Conservation (phyloP, 2,329 filamentous ascomycete species). For the Fusarium sp. region DNA sequence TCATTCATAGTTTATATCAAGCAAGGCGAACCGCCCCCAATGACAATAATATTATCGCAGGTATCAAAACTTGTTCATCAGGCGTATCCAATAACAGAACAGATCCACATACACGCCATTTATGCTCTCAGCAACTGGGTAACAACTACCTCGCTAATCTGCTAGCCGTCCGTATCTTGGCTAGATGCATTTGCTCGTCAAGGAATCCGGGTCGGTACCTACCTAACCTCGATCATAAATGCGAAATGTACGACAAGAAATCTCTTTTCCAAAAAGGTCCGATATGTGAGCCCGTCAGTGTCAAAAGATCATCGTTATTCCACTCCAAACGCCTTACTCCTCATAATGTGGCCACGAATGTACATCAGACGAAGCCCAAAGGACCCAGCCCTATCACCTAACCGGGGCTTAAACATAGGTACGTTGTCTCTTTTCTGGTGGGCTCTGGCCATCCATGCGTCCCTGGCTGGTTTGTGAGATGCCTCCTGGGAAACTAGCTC, state of each 20-base stretch:
- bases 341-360: slow-evolving; percentile 31
- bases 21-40: slow-evolving; percentile 3
- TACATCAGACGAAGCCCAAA: slow-evolving; percentile 36
- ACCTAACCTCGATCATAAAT: slow-evolving; percentile 36
- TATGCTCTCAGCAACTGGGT: slow-evolving; percentile 17
- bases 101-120: slow-evolving; percentile 35
- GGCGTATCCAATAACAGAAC: slow-evolving; percentile 29
- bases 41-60: slow-evolving; percentile 47
- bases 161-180: slow-evolving; percentile 23
- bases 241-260: slow-evolving; percentile 32
- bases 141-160: slow-evolving; percentile 23
- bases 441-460: slow-evolving; percentile 58
- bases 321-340: slow-evolving; percentile 48
- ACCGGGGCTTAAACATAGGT: slow-evolving; percentile 43
- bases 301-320: slow-evolving; percentile 25
- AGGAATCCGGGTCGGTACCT: slow-evolving; percentile 23
- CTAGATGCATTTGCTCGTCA: slow-evolving; percentile 33
- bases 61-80: slow-evolving; percentile 48
- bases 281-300: slow-evolving; percentile 16
- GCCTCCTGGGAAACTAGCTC: slow-evolving; percentile 46
- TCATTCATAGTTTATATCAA: no score
- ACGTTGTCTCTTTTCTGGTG: slow-evolving; percentile 67
- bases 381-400: background rate
- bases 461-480: slow-evolving; percentile 46
- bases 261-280: slow-evolving; percentile 17